Base-by-base conservation (phyloP, 2,329 filamentous ascomycete genomes). In the Paradendryphiella salina region DNA sequence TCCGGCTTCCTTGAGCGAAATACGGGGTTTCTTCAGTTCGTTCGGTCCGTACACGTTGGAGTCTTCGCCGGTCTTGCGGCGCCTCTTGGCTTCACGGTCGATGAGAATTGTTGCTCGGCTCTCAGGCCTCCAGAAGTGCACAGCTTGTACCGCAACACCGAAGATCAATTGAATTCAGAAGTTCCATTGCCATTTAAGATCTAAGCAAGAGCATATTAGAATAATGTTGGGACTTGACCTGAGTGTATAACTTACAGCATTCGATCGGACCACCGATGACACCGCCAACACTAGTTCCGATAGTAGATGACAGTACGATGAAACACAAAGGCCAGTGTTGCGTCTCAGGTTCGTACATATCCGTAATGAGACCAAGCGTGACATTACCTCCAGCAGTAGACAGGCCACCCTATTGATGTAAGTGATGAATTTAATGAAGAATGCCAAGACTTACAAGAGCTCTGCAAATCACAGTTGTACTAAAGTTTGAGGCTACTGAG, bases 101-200 rank as follows among this genome's bases (percentile, higher is more conserved):
- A 93, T 84, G 76, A 92, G 80, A 52, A 90, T 82, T 4, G 85
- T 89, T 0, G 83, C 82, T 44, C 88, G 80, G 1, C 89, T 92
- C 71, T 93, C 89, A 1, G 92, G 88, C 10, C 84, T 77, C 47
- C 88, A 67, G 39, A 86, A 75, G 66, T 90, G 87, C 4, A 88
- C 64, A 2, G 82, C 33, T 66, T 92, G 88, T 1, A 89, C 82
- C 29, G 81, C 77, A 7, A 75, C 85, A 13, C 89, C 89, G 48
- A 93, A 86, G 60, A 92, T 90, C 57, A 93, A 82, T 71, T 91
- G 87, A 50, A 92, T 86, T 88, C 89, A 93, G 69, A 92, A 90
- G 45, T 80, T 84, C 86, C 86, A 91, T 58, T 80, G 81, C 87
- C 88, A 92, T 17, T 67, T 53, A 5, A 79, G 61, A 54, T 75